Conservation (phyloP, 2,329 filamentous ascomycete species). For the Aspergillus melleus region DNA sequence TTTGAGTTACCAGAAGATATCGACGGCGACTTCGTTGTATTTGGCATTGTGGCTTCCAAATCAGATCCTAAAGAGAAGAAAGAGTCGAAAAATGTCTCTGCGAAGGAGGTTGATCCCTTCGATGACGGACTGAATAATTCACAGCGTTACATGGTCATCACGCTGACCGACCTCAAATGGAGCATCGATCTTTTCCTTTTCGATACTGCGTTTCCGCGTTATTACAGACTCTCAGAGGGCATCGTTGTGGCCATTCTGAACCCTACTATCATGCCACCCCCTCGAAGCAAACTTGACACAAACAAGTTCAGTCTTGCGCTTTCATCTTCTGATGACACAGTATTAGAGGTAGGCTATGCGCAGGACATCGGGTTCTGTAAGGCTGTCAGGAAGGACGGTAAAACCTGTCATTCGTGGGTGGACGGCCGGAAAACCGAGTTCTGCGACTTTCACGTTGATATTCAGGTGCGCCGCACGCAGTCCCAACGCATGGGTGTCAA, state of each 20-base stretch:
- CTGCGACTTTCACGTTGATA: constrained; percentile 89
- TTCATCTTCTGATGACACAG: constrained; percentile 80
- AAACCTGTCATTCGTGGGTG: constrained; percentile 78
- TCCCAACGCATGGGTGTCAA: constrained; percentile 77
- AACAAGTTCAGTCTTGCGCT: constrained; percentile 84
- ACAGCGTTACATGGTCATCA: constrained; percentile 91
- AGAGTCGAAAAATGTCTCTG: constrained; percentile 37
- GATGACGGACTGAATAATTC: constrained; percentile 56
- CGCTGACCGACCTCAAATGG: constrained; percentile 83
- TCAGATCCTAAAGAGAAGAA: constrained; percentile 72
- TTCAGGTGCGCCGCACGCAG: constrained; percentile 71
- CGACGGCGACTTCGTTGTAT: constrained; percentile 85
- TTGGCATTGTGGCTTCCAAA: constrained; percentile 85
- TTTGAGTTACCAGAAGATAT: constrained; percentile 76
- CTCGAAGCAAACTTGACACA: constrained; percentile 70
- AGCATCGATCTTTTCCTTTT: constrained; percentile 92
- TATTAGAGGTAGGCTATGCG: constrained; percentile 83
- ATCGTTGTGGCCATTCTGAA: constrained; percentile 91
- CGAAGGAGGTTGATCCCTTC: constrained; percentile 48
- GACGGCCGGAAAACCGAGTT: constrained; percentile 84
- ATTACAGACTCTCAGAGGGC: constrained; percentile 92
- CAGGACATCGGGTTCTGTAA: constrained; percentile 89
- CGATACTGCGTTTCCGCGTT: constrained; percentile 82
- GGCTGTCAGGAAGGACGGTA: constrained; percentile 78
- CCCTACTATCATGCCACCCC: constrained; percentile 85